Base-by-base conservation (phyloP, 441 rosid genomes). In the Pelargonium australe region DNA sequence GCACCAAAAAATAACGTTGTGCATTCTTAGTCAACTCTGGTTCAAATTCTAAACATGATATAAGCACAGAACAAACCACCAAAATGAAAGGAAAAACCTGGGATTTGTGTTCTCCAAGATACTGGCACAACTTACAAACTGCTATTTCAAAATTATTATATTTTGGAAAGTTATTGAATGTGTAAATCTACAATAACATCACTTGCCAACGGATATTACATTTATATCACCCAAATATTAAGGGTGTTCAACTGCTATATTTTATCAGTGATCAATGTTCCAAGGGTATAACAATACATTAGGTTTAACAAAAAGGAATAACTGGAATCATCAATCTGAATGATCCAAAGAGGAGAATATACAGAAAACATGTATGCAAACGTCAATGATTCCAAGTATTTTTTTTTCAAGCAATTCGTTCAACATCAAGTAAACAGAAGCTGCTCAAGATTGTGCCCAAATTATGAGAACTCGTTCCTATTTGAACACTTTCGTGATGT, bases 341-440 rank as follows among this genome's bases (percentile, higher is more conserved):
- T 34, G 37, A 34, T 6, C 37, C 37, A 34, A 34, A 34, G 37
- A 4, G 37, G 37, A 34, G 37, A 34, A 34, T 28, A 57, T 66
- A 34, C 55, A 66, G 31, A 63, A 34, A 1, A 67, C 0, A 11
- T 17, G 7, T 0, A 34, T 34, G 37, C 37, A 3, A 3, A 34
- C 37, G 37, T 34, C 37, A 34, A 34, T 6, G 1, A 12, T 23
- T 67, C 71, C 68, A 51, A 1, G 2, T 28, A 51, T 53, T 55
- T 4, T 28, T 34, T 20, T 57, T 7, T 34, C 37, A 51, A 57
- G 51, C 49, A 65, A 65, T 41, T 17, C n/a, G 23, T 17, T 51
- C 65, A 73, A 53, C 57, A 70, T 25, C 51, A 68, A 69, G 58
- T 16, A 17, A 65, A 72, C 13, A 47, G 13, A 62, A 25, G 17